A percentile compares a stretch with the other conserved stretches of the same genome.
Evolutionary conservation across 345 rosid species (phyloP).

Genomic region (Murraya koenigii): DNA sequence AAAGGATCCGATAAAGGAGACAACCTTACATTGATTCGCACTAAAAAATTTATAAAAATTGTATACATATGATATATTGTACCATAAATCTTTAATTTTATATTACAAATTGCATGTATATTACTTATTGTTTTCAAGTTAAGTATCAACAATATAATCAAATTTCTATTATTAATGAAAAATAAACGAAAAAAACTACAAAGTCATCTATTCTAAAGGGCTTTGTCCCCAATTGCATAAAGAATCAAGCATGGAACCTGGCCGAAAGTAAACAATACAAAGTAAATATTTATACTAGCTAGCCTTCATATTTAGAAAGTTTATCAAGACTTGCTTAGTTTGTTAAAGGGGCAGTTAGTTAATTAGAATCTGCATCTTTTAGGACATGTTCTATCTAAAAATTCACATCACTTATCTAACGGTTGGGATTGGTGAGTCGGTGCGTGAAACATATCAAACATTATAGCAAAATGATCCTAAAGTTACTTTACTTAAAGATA

Average conservation of each 20-base stretch:
- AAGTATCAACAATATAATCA: background rate
- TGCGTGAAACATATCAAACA: constrained; percentile 31
- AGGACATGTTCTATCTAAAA: constrained; percentile 24
- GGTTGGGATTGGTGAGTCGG: constrained; percentile 34
- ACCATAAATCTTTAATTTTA: background rate
- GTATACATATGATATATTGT: too few relatives aligned
- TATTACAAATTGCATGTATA: background rate
- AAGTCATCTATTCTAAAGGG: background rate
- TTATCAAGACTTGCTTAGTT: background rate
- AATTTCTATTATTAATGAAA: too few relatives aligned
- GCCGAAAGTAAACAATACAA: constrained; percentile 21
- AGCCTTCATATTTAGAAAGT: background rate
- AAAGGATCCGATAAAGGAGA: too few relatives aligned
- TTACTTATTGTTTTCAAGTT: background rate
- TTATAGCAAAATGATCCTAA: constrained; percentile 4
- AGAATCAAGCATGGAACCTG: constrained; percentile 5
- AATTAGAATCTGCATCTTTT: constrained; percentile 23
- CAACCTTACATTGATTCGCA: too few relatives aligned
- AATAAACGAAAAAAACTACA: too few relatives aligned
- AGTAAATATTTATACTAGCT: background rate
- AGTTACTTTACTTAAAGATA: background rate
- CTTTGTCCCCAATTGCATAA: background rate
- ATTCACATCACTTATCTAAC: background rate
- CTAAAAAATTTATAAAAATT: too few relatives aligned
- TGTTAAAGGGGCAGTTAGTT: background rate